Conservation (phyloP, 2,329 filamentous ascomycete species). For the Cadophora sp. region DNA sequence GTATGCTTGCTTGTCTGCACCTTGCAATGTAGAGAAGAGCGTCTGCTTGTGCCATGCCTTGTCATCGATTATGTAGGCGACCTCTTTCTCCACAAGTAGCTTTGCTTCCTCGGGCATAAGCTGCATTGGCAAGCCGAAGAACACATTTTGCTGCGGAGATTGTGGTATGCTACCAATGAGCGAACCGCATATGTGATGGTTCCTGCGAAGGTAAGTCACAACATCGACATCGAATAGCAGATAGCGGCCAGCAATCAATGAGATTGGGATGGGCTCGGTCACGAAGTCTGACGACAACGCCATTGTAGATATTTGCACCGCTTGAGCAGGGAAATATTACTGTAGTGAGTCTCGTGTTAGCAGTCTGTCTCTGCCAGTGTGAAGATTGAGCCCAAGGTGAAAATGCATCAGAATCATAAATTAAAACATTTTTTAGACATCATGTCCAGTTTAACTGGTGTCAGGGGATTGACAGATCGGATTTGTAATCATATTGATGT, state of each 20-base stretch:
- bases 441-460: conserved; percentile 51
- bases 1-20: conserved; percentile 67
- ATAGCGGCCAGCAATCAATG: conserved; percentile 79
- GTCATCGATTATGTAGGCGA: conserved; percentile 84
- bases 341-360: conserved; percentile 25
- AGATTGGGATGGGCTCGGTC: conserved; percentile 75
- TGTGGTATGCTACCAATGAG: conserved; percentile 89
- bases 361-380: conserved; percentile 14
- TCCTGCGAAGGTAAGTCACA: conserved; percentile 77
- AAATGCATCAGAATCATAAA: conserved; percentile 47
- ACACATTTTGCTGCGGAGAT: conserved; percentile 93
- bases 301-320: conserved; percentile 27
- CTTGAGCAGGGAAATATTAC: background rate
- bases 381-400: conserved; percentile 20
- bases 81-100: conserved; percentile 77
- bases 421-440: conserved; percentile 60
- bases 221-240: conserved; percentile 88
- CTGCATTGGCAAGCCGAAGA: conserved; percentile 86
- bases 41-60: conserved; percentile 69
- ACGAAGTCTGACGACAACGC: conserved; percentile 30
- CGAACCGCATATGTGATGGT: conserved; percentile 85
- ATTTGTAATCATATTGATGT: conserved; percentile 66
- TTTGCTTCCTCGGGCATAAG: conserved; percentile 90
- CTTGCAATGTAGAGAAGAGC: conserved; percentile 61
- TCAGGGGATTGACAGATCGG: conserved; percentile 88